phyloP scores from a whole-genome alignment of 768 basidiomycete genomes.

The Agaricus bisporus region DNA sequence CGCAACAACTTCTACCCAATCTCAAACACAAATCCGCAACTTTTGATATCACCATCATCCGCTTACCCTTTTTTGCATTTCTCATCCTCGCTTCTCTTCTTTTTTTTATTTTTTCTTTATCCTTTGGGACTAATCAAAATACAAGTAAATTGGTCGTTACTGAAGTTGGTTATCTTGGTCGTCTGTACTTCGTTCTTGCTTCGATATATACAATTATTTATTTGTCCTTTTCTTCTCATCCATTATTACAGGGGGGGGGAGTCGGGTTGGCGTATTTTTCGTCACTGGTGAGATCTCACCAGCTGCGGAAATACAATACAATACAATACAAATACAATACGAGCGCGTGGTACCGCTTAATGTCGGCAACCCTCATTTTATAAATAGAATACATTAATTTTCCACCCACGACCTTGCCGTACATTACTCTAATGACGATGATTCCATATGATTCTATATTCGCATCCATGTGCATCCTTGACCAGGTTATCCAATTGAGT shows the following conservation, averaged over 20 bases:
- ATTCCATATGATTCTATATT: no score
- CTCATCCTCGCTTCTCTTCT: conserved; percentile 1
- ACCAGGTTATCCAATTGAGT: no score
- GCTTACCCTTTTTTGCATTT: conserved; percentile 4
- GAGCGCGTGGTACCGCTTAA: no score
- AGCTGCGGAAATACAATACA: background rate
- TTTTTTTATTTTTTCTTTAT: conserved; percentile 5
- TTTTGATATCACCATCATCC: background rate
- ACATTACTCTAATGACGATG: no score
- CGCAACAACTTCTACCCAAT: conserved; percentile 1
- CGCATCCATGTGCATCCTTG: no score
- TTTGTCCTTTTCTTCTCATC: background rate
- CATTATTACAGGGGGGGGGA: no score
- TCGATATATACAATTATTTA: conserved; percentile 6
- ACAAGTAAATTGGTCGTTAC: background rate
- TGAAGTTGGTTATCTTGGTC: background rate
- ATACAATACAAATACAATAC: background rate
- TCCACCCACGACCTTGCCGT: no score
- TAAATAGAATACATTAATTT: no score
- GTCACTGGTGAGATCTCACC: no score
- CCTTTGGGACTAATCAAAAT: conserved; percentile 5
- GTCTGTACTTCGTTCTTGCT: background rate
- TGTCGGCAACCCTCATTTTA: no score
- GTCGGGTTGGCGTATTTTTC: no score
- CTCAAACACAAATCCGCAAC: background rate